phyloP scores from a whole-genome alignment of 352 stramenopile species.

The Phytophthora palmivora region DNA sequence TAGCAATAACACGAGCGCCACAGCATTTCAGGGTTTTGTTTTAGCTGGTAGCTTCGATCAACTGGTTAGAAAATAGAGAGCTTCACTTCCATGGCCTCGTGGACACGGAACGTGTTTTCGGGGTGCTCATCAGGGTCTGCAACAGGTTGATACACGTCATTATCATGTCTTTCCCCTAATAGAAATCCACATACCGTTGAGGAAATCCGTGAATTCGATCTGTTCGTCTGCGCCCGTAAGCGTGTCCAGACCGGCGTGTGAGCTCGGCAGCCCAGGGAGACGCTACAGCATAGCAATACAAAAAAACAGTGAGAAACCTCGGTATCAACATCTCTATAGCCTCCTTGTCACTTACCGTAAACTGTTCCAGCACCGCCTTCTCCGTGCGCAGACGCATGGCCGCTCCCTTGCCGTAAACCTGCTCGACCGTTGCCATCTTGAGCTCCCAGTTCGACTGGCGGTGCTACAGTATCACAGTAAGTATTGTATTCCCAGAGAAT shows the following conservation, averaged over 20 bases:
- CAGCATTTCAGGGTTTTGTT: conserved; percentile 3
- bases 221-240: conserved; percentile 81
- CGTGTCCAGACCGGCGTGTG: conserved; percentile 77
- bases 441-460: conserved; percentile 83
- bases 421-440: conserved; percentile 90
- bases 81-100: conserved; percentile 92
- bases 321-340: not conserved
- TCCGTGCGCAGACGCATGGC: conserved; percentile 91
- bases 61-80: conserved; percentile 85
- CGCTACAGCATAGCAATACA: conserved; percentile 44
- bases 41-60: conserved; percentile 8
- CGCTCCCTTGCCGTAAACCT: conserved; percentile 90
- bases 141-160: conserved; percentile 20
- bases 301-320: not conserved
- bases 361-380: conserved; percentile 88
- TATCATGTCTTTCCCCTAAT: not conserved
- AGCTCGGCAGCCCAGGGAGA: conserved; percentile 85
- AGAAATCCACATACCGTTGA: conserved; percentile 60
- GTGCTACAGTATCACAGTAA: conserved; percentile 46
- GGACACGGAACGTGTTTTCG: conserved; percentile 82
- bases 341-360: conserved; percentile 44
- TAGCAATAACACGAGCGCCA: conserved; percentile 17
- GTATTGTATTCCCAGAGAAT: not conserved
- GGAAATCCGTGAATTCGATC: conserved; percentile 83
- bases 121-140: conserved; percentile 82